phyloP scores from a whole-genome alignment of 192 early-diverging fungal genomes.

The Coemansia sp. region DNA sequence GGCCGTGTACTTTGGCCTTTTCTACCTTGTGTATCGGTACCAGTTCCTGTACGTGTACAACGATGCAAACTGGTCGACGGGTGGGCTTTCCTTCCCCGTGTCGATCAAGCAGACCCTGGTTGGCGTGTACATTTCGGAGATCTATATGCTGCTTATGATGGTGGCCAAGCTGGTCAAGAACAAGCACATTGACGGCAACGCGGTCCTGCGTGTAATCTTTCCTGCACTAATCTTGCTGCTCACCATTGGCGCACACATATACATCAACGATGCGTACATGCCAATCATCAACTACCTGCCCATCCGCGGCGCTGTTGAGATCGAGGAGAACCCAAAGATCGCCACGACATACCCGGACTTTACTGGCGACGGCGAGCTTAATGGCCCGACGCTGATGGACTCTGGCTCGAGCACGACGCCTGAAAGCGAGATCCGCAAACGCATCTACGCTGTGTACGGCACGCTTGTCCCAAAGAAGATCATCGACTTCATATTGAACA shows the following conservation, averaged over 20 bases:
- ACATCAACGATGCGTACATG: constrained; percentile 62
- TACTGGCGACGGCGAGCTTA: constrained; percentile 20
- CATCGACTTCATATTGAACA: constrained; percentile 42
- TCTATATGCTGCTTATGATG: constrained; percentile 76
- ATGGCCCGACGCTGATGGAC: constrained; percentile 3
- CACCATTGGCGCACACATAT: constrained; percentile 57
- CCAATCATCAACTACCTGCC: constrained; percentile 63
- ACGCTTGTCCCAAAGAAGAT: constrained; percentile 35
- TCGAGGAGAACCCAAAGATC: constrained; percentile 42
- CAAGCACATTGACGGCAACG: constrained; percentile 40
- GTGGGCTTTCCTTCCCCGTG: constrained; percentile 69
- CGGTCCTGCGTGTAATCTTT: constrained; percentile 54
- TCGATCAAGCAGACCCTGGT: constrained; percentile 65
- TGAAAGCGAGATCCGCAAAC: constrained; percentile 23
- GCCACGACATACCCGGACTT: constrained; percentile 37
- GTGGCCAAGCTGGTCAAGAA: constrained; percentile 55
- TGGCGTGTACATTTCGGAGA: constrained; percentile 75
- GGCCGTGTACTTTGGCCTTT: constrained; percentile 72
- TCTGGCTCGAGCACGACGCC: constrained; percentile 8
- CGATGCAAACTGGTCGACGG: constrained; percentile 58
- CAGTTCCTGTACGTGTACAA: constrained; percentile 82
- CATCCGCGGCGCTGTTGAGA: constrained; percentile 43
- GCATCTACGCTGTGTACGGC: constrained; percentile 42
- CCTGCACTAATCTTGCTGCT: constrained; percentile 54
- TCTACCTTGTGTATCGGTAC: constrained; percentile 78